These are phyloP conservation scores for Backusella macrospora DNA, from an alignment of 192 early-diverging fungal species.

Conservation along the genomic window DNA sequence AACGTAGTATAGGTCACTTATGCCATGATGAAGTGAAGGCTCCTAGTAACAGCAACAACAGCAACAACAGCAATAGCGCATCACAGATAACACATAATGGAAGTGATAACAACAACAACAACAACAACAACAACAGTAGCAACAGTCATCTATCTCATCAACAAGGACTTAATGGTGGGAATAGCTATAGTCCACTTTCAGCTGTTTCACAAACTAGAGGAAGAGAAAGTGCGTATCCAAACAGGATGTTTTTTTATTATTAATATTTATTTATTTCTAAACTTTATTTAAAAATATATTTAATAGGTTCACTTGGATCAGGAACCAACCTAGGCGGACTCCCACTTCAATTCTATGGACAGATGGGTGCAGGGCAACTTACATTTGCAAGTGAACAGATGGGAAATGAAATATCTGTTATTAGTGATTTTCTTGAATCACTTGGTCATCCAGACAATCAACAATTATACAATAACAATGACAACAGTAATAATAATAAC, in stretches of 20 bases:
- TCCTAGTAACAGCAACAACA: slow-evolving; percentile 28
- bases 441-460: too few species aligned
- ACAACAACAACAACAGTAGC: too few species aligned
- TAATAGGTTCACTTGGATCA: slow-evolving; percentile 16
- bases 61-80: neutral
- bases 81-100: neutral
- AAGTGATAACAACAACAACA: too few species aligned
- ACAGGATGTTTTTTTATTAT: too few species aligned
- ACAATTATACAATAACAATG: slow-evolving; percentile 23
- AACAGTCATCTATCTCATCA: neutral
- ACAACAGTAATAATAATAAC: slow-evolving; percentile 13
- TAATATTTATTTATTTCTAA: too few species aligned
- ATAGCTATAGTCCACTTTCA: neutral
- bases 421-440: slow-evolving; percentile 66
- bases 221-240: too few species aligned
- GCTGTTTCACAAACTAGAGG: neutral
- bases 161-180: slow-evolving; percentile 21
- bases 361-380: slow-evolving; percentile 55
- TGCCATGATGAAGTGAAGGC: slow-evolving; percentile 86
- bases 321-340: slow-evolving; percentile 39
- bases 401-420: slow-evolving; percentile 82
- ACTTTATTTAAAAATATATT: too few species aligned
- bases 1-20: slow-evolving; percentile 90
- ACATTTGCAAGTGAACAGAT: slow-evolving; percentile 77
- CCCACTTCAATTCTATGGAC: slow-evolving; percentile 39